Conservation (phyloP, 192 early-diverging fungal species). For the Rhizophagus sp. region DNA sequence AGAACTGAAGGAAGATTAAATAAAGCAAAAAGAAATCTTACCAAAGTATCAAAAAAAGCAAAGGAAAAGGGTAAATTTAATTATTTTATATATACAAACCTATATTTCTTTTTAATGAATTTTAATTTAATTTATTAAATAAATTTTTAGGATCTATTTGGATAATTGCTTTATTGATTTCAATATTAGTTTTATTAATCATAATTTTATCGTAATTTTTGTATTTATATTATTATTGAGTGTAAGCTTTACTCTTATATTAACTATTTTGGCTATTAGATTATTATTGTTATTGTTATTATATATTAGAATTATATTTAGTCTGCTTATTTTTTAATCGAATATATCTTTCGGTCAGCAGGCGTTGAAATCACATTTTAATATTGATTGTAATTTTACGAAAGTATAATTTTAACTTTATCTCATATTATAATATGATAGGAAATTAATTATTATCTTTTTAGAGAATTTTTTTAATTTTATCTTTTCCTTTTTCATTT, state of each 20-base stretch:
- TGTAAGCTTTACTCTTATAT: background rate
- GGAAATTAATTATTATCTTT: background rate
- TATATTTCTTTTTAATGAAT: background rate
- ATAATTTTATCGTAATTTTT: background rate
- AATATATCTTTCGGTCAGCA: too few relatives aligned
- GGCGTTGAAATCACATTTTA: too few relatives aligned
- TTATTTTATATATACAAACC: background rate
- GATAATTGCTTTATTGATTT: background rate
- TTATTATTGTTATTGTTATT: background rate
- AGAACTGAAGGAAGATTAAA: constrained; percentile 46
- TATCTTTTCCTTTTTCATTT: background rate
- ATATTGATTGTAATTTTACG: background rate
- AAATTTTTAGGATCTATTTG: background rate
- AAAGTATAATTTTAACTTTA: background rate
- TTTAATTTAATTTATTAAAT: background rate
- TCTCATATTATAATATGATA: background rate
- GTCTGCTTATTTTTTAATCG: background rate
- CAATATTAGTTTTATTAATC: background rate
- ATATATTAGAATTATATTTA: background rate
- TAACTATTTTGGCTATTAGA: background rate
- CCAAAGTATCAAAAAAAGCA: constrained; percentile 50
- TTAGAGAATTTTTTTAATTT: background rate
- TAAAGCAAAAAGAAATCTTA: constrained; percentile 50
- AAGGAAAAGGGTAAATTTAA: constrained; percentile 53
- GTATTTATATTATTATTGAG: background rate